A percentile compares a stretch with the other conserved stretches of the same genome.
phyloP scores from a whole-genome alignment of 495 filamentous ascomycete genomes.

The Rhypophila decipiens region DNA sequence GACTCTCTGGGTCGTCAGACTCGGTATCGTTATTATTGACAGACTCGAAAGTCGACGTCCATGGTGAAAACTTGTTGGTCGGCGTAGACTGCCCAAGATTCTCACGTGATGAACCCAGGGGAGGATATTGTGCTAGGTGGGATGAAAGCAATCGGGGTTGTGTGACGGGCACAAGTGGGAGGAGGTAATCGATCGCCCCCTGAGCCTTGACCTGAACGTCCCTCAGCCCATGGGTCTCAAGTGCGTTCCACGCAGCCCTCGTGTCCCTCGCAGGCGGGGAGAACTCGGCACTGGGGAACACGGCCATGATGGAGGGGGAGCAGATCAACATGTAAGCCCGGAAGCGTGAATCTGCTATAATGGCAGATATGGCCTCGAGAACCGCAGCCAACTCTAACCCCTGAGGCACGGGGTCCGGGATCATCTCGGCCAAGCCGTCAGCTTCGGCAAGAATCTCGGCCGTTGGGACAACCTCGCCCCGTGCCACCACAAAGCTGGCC shows the following conservation, averaged over 20 bases:
- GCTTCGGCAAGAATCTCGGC: conserved; percentile 36
- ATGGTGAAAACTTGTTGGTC: conserved; percentile 23
- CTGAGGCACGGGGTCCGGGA: conserved; percentile 51
- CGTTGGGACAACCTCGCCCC: conserved; percentile 59
- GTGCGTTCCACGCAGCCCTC: conserved; percentile 29
- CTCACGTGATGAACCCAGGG: conserved; percentile 45
- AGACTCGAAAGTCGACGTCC: conserved; percentile 22
- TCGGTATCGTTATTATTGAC: conserved; percentile 21
- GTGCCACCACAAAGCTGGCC: conserved; percentile 62
- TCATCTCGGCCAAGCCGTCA: conserved; percentile 39
- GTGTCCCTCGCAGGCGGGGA: conserved; percentile 15
- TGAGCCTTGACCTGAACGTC: conserved; percentile 15
- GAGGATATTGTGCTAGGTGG: conserved; percentile 47
- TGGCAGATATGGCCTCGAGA: conserved; percentile 73
- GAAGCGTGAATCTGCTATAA: conserved; percentile 73
- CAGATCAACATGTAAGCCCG: conserved; percentile 71
- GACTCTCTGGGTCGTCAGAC: conserved; percentile 64
- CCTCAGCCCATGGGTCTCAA: conserved; percentile 26
- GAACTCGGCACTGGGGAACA: conserved; percentile 51
- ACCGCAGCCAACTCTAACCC: conserved; percentile 59
- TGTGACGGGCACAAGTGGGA: conserved; percentile 40
- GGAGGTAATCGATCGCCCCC: conserved; percentile 54
- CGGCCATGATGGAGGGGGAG: conserved; percentile 65
- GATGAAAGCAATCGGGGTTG: conserved; percentile 8
- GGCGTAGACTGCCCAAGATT: conserved; percentile 19